phyloP scores from a whole-genome alignment of 805 yeast genomes.

The Wickerhamomyces bovis region DNA sequence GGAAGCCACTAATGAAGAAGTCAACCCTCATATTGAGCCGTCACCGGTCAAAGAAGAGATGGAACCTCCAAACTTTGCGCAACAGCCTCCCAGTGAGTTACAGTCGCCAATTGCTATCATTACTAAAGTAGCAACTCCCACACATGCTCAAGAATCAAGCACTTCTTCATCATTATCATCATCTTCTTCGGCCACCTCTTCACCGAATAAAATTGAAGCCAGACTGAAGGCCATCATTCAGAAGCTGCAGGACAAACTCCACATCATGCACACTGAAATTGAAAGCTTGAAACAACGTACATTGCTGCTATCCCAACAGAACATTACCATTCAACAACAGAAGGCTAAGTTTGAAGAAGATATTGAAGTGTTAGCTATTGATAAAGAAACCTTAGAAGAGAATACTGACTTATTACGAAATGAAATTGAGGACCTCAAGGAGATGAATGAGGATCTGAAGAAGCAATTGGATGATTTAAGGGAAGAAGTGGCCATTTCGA shows the following conservation, averaged over 20 bases:
- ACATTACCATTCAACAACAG: constrained; percentile 22
- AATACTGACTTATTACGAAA: constrained; percentile 26
- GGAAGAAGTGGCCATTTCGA: constrained; percentile 17
- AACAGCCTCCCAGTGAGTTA: neutral
- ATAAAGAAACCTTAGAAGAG: constrained; percentile 37
- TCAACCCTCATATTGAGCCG: neutral
- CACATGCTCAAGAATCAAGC: too few relatives aligned
- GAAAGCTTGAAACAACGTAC: constrained; percentile 23
- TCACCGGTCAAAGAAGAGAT: neutral
- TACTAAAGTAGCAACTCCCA: too few relatives aligned
- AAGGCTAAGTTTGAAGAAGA: constrained; percentile 21
- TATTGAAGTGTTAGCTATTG: constrained; percentile 33
- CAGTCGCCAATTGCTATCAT: too few relatives aligned
- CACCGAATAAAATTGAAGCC: constrained; percentile 1
- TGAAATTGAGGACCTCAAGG: constrained; percentile 13
- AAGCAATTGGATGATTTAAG: constrained; percentile 6
- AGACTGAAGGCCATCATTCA: constrained; percentile 30
- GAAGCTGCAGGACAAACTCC: constrained; percentile 42
- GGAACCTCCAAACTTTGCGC: neutral
- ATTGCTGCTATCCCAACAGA: constrained; percentile 23
- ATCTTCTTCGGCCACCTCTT: neutral
- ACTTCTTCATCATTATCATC: too few relatives aligned
- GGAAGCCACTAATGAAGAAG: neutral
- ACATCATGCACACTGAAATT: constrained; percentile 26
- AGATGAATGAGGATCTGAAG: constrained; percentile 5